Evolutionary conservation across 345 rosid genomes (phyloP).

Genomic region (Brassica juncea): DNA sequence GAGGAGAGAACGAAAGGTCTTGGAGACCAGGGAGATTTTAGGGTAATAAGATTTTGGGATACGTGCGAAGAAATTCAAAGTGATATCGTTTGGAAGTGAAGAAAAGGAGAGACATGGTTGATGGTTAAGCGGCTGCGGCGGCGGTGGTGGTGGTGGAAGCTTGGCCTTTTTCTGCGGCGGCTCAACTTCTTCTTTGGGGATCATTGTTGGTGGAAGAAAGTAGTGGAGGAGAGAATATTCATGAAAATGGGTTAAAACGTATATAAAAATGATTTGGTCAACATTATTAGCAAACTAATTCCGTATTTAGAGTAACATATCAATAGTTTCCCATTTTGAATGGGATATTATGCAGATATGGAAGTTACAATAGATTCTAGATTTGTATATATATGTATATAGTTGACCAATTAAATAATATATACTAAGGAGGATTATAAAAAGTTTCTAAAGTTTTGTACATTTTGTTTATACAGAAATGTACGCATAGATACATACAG

Average conservation of each 20-base stretch:
- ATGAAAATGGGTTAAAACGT: neutral
- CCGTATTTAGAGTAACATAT: neutral
- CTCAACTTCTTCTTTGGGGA: constrained; percentile 17
- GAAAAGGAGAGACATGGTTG: constrained; percentile 1
- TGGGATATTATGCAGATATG: neutral
- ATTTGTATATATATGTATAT: neutral
- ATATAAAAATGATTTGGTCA: neutral
- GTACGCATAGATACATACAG: too few species aligned
- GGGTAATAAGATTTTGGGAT: constrained; percentile 57
- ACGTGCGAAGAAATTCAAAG: constrained; percentile 61
- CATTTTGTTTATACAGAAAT: too few species aligned
- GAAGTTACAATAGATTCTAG: neutral
- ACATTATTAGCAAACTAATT: neutral
- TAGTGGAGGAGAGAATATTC: neutral
- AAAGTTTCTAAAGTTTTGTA: too few species aligned
- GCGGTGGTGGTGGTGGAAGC: neutral
- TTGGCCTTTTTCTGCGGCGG: constrained; percentile 8
- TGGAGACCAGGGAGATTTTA: constrained; percentile 59
- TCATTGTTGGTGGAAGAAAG: neutral
- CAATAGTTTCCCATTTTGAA: constrained; percentile 4
- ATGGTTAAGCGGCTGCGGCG: neutral
- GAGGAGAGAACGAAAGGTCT: constrained; percentile 52
- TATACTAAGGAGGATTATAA: neutral
- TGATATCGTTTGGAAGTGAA: constrained; percentile 53
- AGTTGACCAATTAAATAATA: neutral